Base-by-base conservation (phyloP, 2,329 filamentous ascomycete species). In the Fusarium burgessii region DNA sequence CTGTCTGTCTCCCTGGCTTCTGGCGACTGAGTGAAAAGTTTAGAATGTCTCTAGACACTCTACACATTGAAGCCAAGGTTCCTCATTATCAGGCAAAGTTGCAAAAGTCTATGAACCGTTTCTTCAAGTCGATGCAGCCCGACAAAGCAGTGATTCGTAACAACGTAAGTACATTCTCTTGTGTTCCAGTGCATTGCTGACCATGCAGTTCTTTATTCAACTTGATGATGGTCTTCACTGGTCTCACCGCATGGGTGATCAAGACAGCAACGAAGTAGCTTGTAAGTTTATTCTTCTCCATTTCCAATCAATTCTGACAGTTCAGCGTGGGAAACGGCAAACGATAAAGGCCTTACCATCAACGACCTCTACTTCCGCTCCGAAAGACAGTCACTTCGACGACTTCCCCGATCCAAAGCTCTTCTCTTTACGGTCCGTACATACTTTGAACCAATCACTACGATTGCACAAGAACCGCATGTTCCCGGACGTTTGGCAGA, bases 21-120 rank as follows among this genome's bases (percentile, higher is more conserved):
- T 73, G 71, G 71, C 38, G 70, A 0, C 13, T 73, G 9, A 61
- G 61, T 4, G 70, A 73, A 27, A 73, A 73, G 32, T 73, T 73
- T 4, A 18, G 65, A 41, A 73, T 73, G 71, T 73, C 70, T 9
- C 58, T 73, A 0, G 71, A 73, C 27, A 73, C 64, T 9, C 46
- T 73, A 0, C 71, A 73, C 18, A 73, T 73, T 1, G 71, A 73
- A 33, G 71, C 71, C 9, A 61, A 63, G 7, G 71, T 73, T 23
- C 70, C 71, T 0, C 71, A 73, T 12, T 73, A 73, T 5, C 61
- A 66, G 15, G 7, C 61, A 2, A 73, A 69, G 13, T 35, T 73
- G 0, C 68, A 71, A 38, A 71, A 60, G 23, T 71, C 71, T 0
- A 73, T 73, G 71, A 73, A 73, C 3, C 56, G 68, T 1, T 73